A percentile compares a stretch with the other conserved stretches of the same genome.
Evolutionary conservation across 306 rosid species (phyloP).

Genomic region (Dalbergia cochinchinensis): DNA sequence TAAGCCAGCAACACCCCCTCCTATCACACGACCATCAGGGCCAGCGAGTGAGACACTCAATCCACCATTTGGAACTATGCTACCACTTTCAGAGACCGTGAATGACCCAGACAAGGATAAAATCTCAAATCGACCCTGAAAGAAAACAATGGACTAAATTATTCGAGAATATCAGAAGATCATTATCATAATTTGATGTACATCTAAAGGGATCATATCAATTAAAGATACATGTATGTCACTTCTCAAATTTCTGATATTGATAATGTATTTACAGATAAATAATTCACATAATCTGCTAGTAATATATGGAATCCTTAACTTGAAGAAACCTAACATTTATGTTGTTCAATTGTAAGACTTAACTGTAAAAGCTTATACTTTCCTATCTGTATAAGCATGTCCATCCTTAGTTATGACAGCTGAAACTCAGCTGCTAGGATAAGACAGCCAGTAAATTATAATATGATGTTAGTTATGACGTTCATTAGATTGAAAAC

Average conservation of each 20-base stretch:
- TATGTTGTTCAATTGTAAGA: too few species aligned
- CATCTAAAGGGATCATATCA: neutral
- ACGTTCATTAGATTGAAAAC: neutral
- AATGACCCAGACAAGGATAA: conserved; percentile 80
- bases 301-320: neutral
- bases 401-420: neutral
- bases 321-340: too few species aligned
- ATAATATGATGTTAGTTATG: neutral
- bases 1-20: conserved; percentile 85
- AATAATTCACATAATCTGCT: conserved; percentile 7
- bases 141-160: conserved; percentile 22
- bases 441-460: neutral
- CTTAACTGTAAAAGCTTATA: too few species aligned
- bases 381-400: too few species aligned
- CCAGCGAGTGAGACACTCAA: conserved; percentile 87
- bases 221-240: neutral
- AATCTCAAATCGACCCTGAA: conserved; percentile 91
- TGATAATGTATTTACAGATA: neutral
- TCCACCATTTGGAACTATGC: conserved; percentile 64
- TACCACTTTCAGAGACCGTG: conserved; percentile 54
- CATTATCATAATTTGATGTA: neutral
- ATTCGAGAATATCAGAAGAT: conserved; percentile 20
- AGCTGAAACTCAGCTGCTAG: neutral
- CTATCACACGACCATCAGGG: conserved; percentile 82
- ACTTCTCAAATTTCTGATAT: neutral